phyloP scores from a whole-genome alignment of 306 rosid species.

The Quercus suber region DNA sequence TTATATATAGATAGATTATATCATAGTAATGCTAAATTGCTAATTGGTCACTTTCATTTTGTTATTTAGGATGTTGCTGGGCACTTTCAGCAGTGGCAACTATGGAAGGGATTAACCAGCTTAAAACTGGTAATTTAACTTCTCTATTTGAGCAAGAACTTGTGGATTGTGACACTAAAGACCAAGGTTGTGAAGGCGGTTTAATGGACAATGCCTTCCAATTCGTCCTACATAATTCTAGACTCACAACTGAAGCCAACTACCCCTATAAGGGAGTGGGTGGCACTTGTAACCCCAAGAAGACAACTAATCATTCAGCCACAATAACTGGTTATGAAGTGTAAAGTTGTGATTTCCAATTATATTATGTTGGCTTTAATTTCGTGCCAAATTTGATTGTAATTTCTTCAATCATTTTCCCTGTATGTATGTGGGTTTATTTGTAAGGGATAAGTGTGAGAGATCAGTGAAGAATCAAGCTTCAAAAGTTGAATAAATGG shows the following conservation, averaged over 20 bases:
- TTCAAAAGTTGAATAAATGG: no score
- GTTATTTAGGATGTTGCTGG: conserved; percentile 11
- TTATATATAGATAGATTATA: no score
- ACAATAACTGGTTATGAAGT: neutral
- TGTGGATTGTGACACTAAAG: conserved; percentile 3
- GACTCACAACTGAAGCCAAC: neutral
- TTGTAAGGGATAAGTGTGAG: no score
- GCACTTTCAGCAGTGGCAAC: conserved; percentile 10
- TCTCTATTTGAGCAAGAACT: conserved; percentile 9
- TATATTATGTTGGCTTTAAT: no score
- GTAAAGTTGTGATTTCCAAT: no score
- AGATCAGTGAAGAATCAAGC: no score
- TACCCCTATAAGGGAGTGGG: neutral
- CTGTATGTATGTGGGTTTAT: no score
- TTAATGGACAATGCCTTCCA: neutral
- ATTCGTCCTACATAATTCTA: neutral
- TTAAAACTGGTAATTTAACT: neutral
- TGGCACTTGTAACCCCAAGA: neutral
- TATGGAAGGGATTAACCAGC: neutral
- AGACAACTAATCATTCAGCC: neutral
- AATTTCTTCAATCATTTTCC: no score
- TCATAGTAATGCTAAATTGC: no score
- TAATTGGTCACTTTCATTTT: neutral
- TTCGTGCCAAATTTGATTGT: no score
- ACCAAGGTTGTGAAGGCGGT: conserved; percentile 4